phyloP scores from a whole-genome alignment of 495 filamentous ascomycete species.

The Talaromyces ruber region DNA sequence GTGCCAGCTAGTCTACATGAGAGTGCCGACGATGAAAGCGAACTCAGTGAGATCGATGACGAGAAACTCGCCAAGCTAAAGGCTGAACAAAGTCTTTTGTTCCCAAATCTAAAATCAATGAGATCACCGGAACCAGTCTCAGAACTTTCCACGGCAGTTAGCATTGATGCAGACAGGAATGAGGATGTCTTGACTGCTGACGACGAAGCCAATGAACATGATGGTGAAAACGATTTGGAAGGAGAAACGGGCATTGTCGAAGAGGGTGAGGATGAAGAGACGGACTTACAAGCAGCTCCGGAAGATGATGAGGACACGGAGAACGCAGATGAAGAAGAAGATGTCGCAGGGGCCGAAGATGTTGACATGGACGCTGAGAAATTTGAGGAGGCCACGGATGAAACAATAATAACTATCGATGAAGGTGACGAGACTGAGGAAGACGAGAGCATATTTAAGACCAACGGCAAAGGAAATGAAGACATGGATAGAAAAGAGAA shows the following conservation, averaged over 20 bases:
- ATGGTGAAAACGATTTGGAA: slow-evolving; percentile 5
- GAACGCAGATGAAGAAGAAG: slow-evolving; percentile 15
- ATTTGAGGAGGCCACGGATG: slow-evolving; percentile 51
- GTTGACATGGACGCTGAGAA: slow-evolving; percentile 8
- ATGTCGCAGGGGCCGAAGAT: slow-evolving; percentile 3
- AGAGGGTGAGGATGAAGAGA: slow-evolving; percentile 18
- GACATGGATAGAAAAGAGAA: slow-evolving; percentile 13
- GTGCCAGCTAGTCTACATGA: slow-evolving; percentile 59
- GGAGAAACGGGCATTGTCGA: slow-evolving; percentile 12
- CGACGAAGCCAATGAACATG: slow-evolving; percentile 3
- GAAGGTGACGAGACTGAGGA: slow-evolving; percentile 20
- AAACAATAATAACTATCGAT: slow-evolving; percentile 13
- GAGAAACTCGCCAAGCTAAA: slow-evolving; percentile 36
- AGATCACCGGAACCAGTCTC: slow-evolving; percentile 17
- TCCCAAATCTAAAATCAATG: slow-evolving; percentile 25
- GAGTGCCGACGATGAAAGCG: slow-evolving; percentile 73
- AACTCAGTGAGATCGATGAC: slow-evolving; percentile 61
- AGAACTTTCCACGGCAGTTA: slow-evolving; percentile 19
- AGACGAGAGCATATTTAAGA: slow-evolving; percentile 14
- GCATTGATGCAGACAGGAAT: slow-evolving; percentile 18
- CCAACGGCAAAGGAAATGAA: slow-evolving; percentile 9
- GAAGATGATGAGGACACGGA: slow-evolving; percentile 18
- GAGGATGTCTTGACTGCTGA: not conserved
- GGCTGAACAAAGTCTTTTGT: slow-evolving; percentile 22
- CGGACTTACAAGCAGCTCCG: slow-evolving; percentile 11